Percentiles rank a stretch among this genome's conserved stretches.
Conservation (phyloP, 306 rosid genomes). For the Vigna trinervia region DNA sequence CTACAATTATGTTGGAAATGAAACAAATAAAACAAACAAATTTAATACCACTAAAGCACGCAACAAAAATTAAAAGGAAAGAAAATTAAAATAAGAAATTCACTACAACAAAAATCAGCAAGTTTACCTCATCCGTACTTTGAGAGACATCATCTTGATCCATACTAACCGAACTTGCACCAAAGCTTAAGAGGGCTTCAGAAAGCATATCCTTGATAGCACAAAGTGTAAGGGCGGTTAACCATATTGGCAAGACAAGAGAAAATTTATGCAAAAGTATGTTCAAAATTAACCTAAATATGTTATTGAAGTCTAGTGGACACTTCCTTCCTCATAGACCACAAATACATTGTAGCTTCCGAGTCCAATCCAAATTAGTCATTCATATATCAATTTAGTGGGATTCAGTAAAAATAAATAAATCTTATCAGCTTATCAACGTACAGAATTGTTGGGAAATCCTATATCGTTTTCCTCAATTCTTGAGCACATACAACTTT, state of each 20-base stretch:
- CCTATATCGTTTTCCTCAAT: too few species aligned
- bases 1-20: not conserved
- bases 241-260: constrained; percentile 32
- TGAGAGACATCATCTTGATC: constrained; percentile 57
- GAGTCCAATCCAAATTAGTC: not conserved
- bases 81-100: constrained; percentile 1
- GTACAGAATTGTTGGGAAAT: not conserved
- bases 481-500: too few species aligned
- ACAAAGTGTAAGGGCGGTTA: constrained; percentile 45
- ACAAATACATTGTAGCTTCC: constrained; percentile 11
- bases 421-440: not conserved
- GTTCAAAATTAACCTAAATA: constrained; percentile 27
- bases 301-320: constrained; percentile 23
- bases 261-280: not conserved
- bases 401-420: not conserved
- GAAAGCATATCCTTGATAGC: constrained; percentile 72
- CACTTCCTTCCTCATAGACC: constrained; percentile 8
- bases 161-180: constrained; percentile 75
- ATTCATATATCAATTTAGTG: constrained; percentile 6
- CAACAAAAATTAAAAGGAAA: not conserved
- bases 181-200: constrained; percentile 90
- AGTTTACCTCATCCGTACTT: constrained; percentile 60
- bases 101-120: not conserved
- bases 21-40: not conserved
- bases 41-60: not conserved